These are phyloP conservation scores for Adiantum capillusveneris DNA, from an alignment of 75 land plant species.

Conservation along the genomic window DNA sequence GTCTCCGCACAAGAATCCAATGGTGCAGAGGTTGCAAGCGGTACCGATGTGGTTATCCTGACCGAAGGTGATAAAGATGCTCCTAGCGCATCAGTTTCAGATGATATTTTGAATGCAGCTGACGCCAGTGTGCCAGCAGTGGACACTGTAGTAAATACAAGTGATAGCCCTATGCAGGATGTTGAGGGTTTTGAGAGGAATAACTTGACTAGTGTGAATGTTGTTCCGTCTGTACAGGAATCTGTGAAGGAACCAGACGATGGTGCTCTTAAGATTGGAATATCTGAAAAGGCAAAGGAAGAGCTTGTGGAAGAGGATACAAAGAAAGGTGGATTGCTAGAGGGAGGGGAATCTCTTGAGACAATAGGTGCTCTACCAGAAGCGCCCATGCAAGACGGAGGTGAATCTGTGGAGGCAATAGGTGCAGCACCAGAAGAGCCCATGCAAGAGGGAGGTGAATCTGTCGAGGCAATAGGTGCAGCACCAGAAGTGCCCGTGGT, in stretches of 20 bases:
- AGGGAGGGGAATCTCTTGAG: no score
- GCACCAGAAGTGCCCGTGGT: no score
- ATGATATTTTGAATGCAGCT: neutral
- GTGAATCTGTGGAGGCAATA: neutral
- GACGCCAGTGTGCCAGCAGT: neutral
- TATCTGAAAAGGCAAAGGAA: neutral
- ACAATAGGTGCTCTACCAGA: neutral
- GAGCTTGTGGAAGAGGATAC: no score
- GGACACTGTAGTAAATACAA: no score
- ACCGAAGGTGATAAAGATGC: neutral
- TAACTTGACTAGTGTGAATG: neutral
- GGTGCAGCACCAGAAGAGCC: no score
- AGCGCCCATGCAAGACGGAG: neutral
- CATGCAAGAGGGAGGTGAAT: no score
- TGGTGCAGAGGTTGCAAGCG: neutral
- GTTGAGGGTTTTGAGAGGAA: neutral
- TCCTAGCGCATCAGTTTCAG: neutral
- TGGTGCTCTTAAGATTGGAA: neutral
- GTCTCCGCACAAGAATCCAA: neutral
- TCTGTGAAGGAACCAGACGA: neutral
- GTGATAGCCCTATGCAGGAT: neutral
- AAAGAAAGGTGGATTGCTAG: no score
- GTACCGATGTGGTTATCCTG: neutral
- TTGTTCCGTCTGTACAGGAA: neutral
- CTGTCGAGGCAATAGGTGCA: no score